Evolutionary conservation across 2,329 filamentous ascomycete species (phyloP), one percentile per base, ranked within the genome.

Genomic region (Claviceps sp.): DNA sequence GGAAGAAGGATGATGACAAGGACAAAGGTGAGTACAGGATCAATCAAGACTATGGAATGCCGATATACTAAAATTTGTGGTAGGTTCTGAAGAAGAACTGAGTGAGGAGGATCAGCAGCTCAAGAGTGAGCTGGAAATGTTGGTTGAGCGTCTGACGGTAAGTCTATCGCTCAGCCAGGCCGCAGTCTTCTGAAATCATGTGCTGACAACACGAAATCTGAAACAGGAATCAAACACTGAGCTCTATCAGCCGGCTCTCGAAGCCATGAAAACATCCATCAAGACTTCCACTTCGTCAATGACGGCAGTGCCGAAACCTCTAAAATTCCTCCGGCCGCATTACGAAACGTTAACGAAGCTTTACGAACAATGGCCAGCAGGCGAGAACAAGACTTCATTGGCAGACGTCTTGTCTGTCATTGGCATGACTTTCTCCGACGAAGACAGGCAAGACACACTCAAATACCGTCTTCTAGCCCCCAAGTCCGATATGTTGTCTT

Each of bases 211-310:
- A 9, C 11, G 34, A 14, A 14, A 50, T 30, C 5, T 18, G 18
- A 37, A 55, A 3, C 63, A 95, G 88, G 93, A 97, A 74, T 78
- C 85, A 59, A 86, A 97, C 71, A 77, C 79, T 59, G 83, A 82
- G 54, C 85, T 97, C 60, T 96, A 97, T 75, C 91, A 90, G 68
- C 81, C 90, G 54, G 86, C 93, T 51, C 76, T 98, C 60, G 90
- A 97, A 70, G 86, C 89, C 60, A 96, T 98, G 82, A 97, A 96
- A 76, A 88, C 84, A 63, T 94, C 88, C 66, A 98, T 98, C 77
- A 97, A 96, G 76, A 98, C 93, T 52, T 95, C 93, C 55, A 98
- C 93, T 59, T 97, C 90, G 54, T 98, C 94, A 46, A 98, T 98
- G 93, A 98, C 93, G 48, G 93, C 93, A 55, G 93, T 98, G 56